Conservation (phyloP, 768 basidiomycete genomes). For the Filobasidium wieringae region DNA sequence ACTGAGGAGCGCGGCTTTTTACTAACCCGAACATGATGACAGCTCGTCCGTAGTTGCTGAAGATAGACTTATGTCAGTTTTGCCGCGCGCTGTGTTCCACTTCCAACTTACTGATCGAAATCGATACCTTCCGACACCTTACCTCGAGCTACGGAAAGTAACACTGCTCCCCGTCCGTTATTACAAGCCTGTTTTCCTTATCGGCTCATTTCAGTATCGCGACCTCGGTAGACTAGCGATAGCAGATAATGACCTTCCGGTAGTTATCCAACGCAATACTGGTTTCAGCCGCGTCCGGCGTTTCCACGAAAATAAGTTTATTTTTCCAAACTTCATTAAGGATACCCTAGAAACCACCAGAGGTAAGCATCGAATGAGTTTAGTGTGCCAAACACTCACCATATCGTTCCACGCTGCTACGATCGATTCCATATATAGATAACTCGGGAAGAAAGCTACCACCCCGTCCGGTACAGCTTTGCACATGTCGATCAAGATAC, state of each 20-base stretch:
- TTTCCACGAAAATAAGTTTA: constrained; percentile 98
- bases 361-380: background rate
- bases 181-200: constrained; percentile 87
- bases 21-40: constrained; percentile 98
- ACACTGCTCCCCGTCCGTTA: constrained; percentile 91
- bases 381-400: constrained; percentile 47
- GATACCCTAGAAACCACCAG: constrained; percentile 68
- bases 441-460: constrained; percentile 97
- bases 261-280: constrained; percentile 97
- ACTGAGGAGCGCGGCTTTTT: constrained; percentile 18
- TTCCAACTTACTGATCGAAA: constrained; percentile 63
- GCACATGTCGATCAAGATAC: constrained; percentile 93
- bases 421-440: constrained; percentile 99
- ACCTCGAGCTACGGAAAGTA: constrained; percentile 92
- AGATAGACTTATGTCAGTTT: background rate
- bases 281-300: constrained; percentile 96
- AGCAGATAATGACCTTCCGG: constrained; percentile 54
- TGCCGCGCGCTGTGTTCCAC: background rate
- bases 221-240: background rate
- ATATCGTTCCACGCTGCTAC: constrained; percentile 99
- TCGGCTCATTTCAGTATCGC: no score
- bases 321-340: constrained; percentile 99
- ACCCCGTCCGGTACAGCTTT: constrained; percentile 97
- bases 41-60: constrained; percentile 79
- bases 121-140: constrained; percentile 99